Base-by-base conservation (phyloP, 257 asterid species). In the Solanum acaule region DNA sequence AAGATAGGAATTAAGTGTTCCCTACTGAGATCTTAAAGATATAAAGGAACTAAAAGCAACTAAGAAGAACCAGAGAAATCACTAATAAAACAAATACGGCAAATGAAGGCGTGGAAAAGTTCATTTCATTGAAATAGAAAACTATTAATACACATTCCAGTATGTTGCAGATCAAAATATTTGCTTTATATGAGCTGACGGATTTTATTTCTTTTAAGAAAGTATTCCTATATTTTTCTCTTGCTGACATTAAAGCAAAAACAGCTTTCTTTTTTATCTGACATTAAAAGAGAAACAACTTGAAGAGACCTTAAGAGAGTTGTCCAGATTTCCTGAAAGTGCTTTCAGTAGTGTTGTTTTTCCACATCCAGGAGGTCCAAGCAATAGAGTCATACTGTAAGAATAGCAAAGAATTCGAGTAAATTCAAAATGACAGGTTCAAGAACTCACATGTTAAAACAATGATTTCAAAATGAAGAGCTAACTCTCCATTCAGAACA, bases 281-380 rank as follows among this genome's bases (percentile, higher is more conserved):
- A 40, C 23, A n/a, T 7, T 44, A 27, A 23, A 40, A 38, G 75
- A 52, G 76, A 87, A 49, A 61, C 27, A 61, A 25, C 52, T 46
- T 59, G 61, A 46, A 27, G 56, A 22, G 33, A 91, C 98, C 98
- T 94, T 91, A 29, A 94, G 94, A 68, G 94, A 88, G 84, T 91
- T 91, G 91, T 90, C 91, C 75, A 93, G 91, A 91, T 90, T 91
- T 90, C 98, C 98, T 63, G 98, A 93, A 73, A 95, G 92, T 67
- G 95, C 95, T 91, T 94, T 95, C 93, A 94, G 90, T 27, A 94
- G 83, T 85, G 98, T 91, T 46, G 98, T 93, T 91, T 95, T 95
- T 87, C 98, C 95, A 46, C 95, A 90, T 61, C 98, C 96, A 25
- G 98, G 98, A 90, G 97, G 96, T 65, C 96, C 97, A 86, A 94